Percentiles rank a stretch among this genome's conserved stretches.
Conservation (phyloP, 257 asterid genomes). For the Haberlea rhodopensis region DNA sequence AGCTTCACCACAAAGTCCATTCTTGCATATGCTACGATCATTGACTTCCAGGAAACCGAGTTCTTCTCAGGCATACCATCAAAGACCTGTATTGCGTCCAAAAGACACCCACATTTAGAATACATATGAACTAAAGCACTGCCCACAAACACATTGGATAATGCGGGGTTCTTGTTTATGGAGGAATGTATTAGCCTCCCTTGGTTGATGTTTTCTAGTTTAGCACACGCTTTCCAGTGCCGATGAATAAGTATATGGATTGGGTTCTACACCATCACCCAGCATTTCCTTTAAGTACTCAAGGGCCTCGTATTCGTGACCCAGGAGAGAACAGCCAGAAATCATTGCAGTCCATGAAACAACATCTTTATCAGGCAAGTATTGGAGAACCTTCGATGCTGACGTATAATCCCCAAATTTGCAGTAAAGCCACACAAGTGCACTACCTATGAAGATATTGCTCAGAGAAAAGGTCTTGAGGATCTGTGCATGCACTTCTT, state of each 20-base stretch:
- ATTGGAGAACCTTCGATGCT: constrained; percentile 67
- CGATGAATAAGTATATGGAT: constrained; percentile 78
- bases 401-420: constrained; percentile 62
- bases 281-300: constrained; percentile 79
- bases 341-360: constrained; percentile 96
- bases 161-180: constrained; percentile 58
- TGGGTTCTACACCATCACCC: constrained; percentile 80
- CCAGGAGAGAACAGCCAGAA: constrained; percentile 71
- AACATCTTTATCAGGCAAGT: constrained; percentile 70
- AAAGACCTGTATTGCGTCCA: constrained; percentile 74
- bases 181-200: constrained; percentile 79
- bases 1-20: constrained; percentile 74
- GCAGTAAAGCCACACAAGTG: constrained; percentile 84
- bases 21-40: constrained; percentile 73
- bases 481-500: constrained; percentile 79
- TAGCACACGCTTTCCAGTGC: constrained; percentile 90
- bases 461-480: constrained; percentile 48
- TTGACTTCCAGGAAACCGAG: constrained; percentile 71
- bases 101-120: constrained; percentile 72
- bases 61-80: constrained; percentile 78
- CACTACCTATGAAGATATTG: constrained; percentile 61
- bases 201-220: constrained; percentile 52
- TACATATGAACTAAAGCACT: constrained; percentile 91
- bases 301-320: constrained; percentile 81
- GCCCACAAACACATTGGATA: constrained; percentile 73